Conservation (phyloP, 2,329 filamentous ascomycete genomes). For the Venturia oleaginea region DNA sequence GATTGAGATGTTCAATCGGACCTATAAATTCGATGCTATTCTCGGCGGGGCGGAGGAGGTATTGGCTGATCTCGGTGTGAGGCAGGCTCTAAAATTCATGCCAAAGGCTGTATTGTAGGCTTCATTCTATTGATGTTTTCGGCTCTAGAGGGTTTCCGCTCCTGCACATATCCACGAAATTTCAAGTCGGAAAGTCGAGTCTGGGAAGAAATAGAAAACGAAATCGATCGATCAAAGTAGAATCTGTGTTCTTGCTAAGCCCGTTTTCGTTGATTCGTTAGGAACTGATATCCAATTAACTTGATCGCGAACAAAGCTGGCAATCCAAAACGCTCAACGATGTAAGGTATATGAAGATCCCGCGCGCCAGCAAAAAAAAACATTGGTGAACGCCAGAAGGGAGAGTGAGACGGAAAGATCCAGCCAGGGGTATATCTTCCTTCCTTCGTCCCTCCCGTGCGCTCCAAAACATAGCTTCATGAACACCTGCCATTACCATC, state of each 20-base stretch:
- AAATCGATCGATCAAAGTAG: too few relatives aligned
- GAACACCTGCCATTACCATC: not conserved
- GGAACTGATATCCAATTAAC: too few relatives aligned
- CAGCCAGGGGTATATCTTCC: not conserved
- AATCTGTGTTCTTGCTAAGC: too few relatives aligned
- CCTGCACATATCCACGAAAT: too few relatives aligned
- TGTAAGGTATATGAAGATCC: too few relatives aligned
- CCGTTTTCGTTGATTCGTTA: too few relatives aligned
- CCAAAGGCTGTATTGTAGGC: conserved; percentile 70
- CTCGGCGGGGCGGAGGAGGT: conserved; percentile 79
- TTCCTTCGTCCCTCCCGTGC: not conserved
- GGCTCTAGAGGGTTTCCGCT: too few relatives aligned
- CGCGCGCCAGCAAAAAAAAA: too few relatives aligned
- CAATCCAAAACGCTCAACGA: too few relatives aligned
- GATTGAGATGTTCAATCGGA: conserved; percentile 76
- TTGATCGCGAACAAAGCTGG: too few relatives aligned
- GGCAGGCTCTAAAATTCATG: conserved; percentile 76
- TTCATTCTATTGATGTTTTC: not conserved
- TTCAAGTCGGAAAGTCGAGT: too few relatives aligned
- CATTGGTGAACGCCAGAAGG: not conserved
- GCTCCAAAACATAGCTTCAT: not conserved
- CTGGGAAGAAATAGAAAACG: too few relatives aligned
- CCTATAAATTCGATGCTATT: conserved; percentile 61
- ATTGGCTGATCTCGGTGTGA: conserved; percentile 68
- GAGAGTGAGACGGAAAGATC: not conserved